Conservation (phyloP, 345 rosid genomes). For the Clausena lansium region DNA sequence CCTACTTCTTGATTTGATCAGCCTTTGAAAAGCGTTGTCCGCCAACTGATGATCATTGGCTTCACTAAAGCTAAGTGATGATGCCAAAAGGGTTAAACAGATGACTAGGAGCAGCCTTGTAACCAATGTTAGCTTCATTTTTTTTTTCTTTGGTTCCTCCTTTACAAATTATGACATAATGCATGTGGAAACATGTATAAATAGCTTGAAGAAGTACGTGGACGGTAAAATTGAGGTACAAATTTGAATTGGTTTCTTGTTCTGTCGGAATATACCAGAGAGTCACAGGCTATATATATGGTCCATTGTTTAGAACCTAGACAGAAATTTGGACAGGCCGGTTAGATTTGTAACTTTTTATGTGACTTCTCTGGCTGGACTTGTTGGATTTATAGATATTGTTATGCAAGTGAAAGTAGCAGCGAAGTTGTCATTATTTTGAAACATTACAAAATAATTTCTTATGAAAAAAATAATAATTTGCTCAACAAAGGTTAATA, state of each 20-base stretch:
- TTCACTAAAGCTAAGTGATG: not conserved
- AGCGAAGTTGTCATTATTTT: not conserved
- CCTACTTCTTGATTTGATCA: conserved; percentile 3
- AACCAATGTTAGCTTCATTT: not conserved
- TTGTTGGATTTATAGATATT: not conserved
- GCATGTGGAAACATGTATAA: not conserved
- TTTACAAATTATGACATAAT: not conserved
- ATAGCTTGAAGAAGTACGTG: not conserved
- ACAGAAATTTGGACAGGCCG: too few relatives aligned
- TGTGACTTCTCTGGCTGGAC: not conserved
- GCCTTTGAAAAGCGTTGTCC: not conserved
- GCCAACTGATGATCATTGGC: conserved; percentile 9
- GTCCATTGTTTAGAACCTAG: not conserved
- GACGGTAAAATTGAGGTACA: not conserved
- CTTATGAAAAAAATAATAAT: not conserved
- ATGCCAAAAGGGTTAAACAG: conserved; percentile 13
- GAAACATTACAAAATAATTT: not conserved
- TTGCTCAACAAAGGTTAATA: not conserved
- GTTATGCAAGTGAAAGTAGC: not conserved
- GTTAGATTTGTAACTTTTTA: not conserved
- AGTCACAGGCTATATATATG: too few relatives aligned
- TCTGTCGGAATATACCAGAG: not conserved
- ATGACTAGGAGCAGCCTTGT: conserved; percentile 2
- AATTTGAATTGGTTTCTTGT: not conserved
- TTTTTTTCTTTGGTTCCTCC: not conserved